These are phyloP conservation scores for Globisporangium yorkense DNA, from an alignment of 352 stramenopile genomes.

Conservation along the genomic window DNA sequence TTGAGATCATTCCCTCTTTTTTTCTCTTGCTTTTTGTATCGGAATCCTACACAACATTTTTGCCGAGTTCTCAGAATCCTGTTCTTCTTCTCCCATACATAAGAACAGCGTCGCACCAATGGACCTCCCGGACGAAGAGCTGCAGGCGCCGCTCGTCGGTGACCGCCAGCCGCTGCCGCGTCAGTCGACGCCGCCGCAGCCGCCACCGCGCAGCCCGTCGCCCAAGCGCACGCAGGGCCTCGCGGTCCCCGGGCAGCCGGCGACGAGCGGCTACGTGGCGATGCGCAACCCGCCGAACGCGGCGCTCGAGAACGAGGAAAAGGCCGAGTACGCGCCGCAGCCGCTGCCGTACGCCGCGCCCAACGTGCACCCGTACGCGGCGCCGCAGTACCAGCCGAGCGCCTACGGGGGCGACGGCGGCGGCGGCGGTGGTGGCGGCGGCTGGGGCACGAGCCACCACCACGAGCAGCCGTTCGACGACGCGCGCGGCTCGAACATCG, in stretches of 20 bases:
- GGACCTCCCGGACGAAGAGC: slow-evolving; percentile 68
- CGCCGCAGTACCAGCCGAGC: slow-evolving; percentile 71
- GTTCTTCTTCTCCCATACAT: neutral
- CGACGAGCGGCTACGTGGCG: slow-evolving; percentile 28
- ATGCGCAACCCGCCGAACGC: slow-evolving; percentile 16
- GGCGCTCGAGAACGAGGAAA: slow-evolving; percentile 44
- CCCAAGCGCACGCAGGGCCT: slow-evolving; percentile 16
- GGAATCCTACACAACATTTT: neutral
- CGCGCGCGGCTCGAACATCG: slow-evolving; percentile 45
- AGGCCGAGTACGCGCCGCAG: slow-evolving; percentile 26
- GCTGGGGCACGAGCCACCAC: slow-evolving; percentile 35
- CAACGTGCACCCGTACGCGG: slow-evolving; percentile 77
- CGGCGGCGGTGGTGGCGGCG: slow-evolving; percentile 19
- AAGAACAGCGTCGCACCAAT: slow-evolving; percentile 18
- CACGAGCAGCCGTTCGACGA: slow-evolving; percentile 38
- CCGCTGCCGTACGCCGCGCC: slow-evolving; percentile 60
- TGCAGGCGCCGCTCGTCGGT: slow-evolving; percentile 65
- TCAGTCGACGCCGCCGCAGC: slow-evolving; percentile 1
- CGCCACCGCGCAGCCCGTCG: slow-evolving; percentile 11
- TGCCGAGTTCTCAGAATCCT: neutral
- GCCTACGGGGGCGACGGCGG: slow-evolving; percentile 38
- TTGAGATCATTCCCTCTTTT: no score
- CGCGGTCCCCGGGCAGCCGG: slow-evolving; percentile 3
- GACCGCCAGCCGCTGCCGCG: slow-evolving; percentile 9
- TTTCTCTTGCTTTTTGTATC: no score